These are phyloP conservation scores for Aspergillus eucalypticola DNA, from an alignment of 2,329 filamentous ascomycete species.

Conservation along the genomic window DNA sequence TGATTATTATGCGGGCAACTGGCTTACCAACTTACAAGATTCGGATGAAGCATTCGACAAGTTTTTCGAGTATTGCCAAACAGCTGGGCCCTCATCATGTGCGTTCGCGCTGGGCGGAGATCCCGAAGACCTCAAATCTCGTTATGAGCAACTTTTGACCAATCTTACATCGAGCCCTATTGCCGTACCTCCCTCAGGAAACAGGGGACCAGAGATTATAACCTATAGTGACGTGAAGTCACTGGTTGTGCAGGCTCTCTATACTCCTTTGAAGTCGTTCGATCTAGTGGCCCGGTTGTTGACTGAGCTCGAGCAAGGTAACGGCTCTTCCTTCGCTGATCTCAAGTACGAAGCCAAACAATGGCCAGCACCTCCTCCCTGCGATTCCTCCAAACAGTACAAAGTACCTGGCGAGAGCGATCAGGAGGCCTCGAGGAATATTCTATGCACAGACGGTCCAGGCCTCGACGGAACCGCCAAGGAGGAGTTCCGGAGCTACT, in stretches of 20 bases:
- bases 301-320: not conserved
- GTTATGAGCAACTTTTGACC: not conserved
- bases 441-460: not conserved
- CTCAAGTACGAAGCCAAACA: not conserved
- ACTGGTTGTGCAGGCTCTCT: not conserved
- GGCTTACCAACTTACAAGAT: slow-evolving; percentile 6
- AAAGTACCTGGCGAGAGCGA: not conserved
- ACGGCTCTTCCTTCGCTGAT: slow-evolving; percentile 1
- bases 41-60: not conserved
- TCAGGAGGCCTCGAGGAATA: not conserved
- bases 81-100: not conserved
- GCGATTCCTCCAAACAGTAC: not conserved
- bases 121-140: not conserved
- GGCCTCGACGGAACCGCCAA: not conserved
- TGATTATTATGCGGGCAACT: slow-evolving; percentile 1
- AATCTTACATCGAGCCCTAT: not conserved
- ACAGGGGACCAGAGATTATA: slow-evolving; percentile 1
- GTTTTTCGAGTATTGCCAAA: slow-evolving; percentile 5
- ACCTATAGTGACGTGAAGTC: slow-evolving; percentile 4
- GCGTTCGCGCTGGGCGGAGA: not conserved
- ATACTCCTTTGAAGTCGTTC: not conserved
- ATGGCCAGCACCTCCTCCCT: not conserved
- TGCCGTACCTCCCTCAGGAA: not conserved
- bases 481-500: slow-evolving; percentile 1
- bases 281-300: not conserved